A percentile compares a stretch with the other conserved stretches of the same genome.
Conservation (phyloP, 1,284 basidiomycete genomes). For the Puccinia novopanici region DNA sequence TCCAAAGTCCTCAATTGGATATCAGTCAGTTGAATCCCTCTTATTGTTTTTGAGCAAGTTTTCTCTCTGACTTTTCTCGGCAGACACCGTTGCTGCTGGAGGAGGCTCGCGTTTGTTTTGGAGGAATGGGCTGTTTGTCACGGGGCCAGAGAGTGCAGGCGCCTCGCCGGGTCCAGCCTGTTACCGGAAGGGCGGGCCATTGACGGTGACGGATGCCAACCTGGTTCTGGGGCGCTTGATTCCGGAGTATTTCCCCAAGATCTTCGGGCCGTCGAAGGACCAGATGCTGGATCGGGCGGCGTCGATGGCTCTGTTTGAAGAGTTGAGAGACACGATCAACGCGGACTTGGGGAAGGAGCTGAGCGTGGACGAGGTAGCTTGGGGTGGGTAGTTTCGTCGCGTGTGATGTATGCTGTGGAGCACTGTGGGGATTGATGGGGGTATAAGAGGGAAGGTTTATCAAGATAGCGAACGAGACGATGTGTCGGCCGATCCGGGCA, state of each 20-base stretch:
- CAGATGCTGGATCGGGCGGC: conserved; percentile 75
- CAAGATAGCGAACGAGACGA: conserved; percentile 61
- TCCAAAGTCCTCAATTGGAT: conserved; percentile 75
- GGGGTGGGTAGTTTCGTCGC: conserved; percentile 61
- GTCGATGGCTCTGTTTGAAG: conserved; percentile 68
- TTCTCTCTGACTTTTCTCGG: background rate
- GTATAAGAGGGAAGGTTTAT: conserved; percentile 32
- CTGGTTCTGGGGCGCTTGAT: conserved; percentile 79
- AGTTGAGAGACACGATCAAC: conserved; percentile 71
- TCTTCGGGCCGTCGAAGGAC: conserved; percentile 82
- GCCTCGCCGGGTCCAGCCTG: conserved; percentile 82
- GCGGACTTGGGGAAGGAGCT: conserved; percentile 62
- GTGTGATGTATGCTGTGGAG: background rate
- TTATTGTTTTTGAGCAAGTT: conserved; percentile 58
- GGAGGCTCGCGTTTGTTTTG: conserved; percentile 80
- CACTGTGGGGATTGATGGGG: background rate
- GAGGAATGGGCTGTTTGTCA: conserved; percentile 77
- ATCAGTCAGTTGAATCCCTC: conserved; percentile 51
- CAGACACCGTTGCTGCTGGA: conserved; percentile 70
- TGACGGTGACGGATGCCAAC: conserved; percentile 85
- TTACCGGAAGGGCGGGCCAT: conserved; percentile 75
- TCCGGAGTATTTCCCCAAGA: conserved; percentile 68
- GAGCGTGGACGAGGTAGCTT: conserved; percentile 80
- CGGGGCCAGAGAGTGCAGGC: conserved; percentile 79
- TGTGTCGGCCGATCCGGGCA: conserved; percentile 88